phyloP scores from a whole-genome alignment of 169 alveolate species.

The Cryptosporidium felis region DNA sequence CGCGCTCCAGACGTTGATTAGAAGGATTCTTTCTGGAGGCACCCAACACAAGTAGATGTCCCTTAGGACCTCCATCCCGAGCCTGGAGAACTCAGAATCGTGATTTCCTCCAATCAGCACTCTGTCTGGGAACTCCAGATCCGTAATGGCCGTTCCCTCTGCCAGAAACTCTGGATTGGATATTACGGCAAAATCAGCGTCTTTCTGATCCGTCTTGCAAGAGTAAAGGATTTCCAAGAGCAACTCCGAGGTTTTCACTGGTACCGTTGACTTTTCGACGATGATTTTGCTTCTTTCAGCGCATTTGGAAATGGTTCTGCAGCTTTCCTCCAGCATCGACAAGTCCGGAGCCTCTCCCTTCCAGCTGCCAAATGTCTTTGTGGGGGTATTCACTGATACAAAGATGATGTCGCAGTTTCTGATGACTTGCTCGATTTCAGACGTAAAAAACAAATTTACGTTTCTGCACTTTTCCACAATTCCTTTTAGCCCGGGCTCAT shows the following conservation, averaged over 20 bases:
- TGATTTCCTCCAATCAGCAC: conserved; percentile 82
- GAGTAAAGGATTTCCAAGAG: conserved; percentile 76
- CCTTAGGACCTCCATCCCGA: conserved; percentile 75
- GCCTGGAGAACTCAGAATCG: conserved; percentile 66
- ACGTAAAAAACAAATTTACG: conserved; percentile 83
- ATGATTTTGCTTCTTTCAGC: conserved; percentile 79
- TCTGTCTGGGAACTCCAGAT: conserved; percentile 84
- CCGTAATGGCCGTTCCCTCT: conserved; percentile 86
- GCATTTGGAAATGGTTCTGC: conserved; percentile 77
- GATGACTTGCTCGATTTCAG: conserved; percentile 80
- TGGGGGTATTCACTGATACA: conserved; percentile 90
- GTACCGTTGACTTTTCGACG: conserved; percentile 86
- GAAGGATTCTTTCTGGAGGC: conserved; percentile 77
- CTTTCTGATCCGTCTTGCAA: conserved; percentile 42
- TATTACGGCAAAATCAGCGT: conserved; percentile 77
- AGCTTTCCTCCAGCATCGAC: conserved; percentile 77
- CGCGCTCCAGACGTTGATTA: conserved; percentile 83
- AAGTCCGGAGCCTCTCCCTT: conserved; percentile 80
- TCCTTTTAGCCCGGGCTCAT: conserved; percentile 82
- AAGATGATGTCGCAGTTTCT: conserved; percentile 85
- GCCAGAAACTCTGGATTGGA: conserved; percentile 90
- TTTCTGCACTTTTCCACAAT: conserved; percentile 74
- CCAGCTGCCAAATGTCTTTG: conserved; percentile 79
- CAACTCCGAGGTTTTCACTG: conserved; percentile 82
- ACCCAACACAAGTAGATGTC: conserved; percentile 84